A percentile compares a stretch with the other conserved stretches of the same genome.
phyloP scores from a whole-genome alignment of 371 early-diverging fungal species.

The Basidiobolus meristosporus region DNA sequence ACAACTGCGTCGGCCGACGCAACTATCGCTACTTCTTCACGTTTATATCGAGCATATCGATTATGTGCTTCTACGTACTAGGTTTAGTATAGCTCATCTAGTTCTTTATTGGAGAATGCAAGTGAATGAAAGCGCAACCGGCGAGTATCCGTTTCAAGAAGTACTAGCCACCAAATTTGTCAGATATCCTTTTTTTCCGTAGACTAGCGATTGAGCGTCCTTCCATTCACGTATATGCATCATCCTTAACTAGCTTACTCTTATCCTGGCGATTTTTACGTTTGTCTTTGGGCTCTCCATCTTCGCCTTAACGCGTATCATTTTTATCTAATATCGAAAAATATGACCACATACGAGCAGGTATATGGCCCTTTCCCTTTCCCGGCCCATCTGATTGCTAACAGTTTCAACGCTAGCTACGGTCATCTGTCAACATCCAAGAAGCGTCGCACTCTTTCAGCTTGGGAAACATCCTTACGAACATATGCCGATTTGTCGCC shows the following conservation, averaged over 20 bases:
- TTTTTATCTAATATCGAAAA: slow-evolving; percentile 37
- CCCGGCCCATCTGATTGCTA: no score
- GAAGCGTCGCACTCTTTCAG: no score
- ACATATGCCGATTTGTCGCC: no score
- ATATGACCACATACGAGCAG: slow-evolving; percentile 79
- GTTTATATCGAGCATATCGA: slow-evolving; percentile 34
- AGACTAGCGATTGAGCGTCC: no score
- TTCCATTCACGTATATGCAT: no score
- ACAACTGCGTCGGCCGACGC: slow-evolving; percentile 79
- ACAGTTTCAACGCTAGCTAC: no score
- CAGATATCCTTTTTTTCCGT: slow-evolving; percentile 9
- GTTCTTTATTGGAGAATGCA: slow-evolving; percentile 11
- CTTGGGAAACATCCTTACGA: no score
- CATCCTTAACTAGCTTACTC: slow-evolving; percentile 11
- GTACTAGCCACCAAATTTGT: slow-evolving; percentile 10
- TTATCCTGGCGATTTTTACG: slow-evolving; percentile 42
- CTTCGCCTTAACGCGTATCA: slow-evolving; percentile 57
- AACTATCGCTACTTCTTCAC: slow-evolving; percentile 76
- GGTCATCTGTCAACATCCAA: no score
- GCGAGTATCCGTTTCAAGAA: slow-evolving; percentile 3
- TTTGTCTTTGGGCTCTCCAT: slow-evolving; percentile 40
- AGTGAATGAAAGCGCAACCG: slow-evolving; percentile 6
- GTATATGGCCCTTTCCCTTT: slow-evolving; percentile 11
- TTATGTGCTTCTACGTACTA: slow-evolving; percentile 30
- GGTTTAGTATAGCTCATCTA: slow-evolving; percentile 29